Percentiles rank a stretch among this genome's conserved stretches.
These are phyloP conservation scores for Flaveria sonorensis DNA, from an alignment of 129 eudicot genomes.

Conservation along the genomic window DNA sequence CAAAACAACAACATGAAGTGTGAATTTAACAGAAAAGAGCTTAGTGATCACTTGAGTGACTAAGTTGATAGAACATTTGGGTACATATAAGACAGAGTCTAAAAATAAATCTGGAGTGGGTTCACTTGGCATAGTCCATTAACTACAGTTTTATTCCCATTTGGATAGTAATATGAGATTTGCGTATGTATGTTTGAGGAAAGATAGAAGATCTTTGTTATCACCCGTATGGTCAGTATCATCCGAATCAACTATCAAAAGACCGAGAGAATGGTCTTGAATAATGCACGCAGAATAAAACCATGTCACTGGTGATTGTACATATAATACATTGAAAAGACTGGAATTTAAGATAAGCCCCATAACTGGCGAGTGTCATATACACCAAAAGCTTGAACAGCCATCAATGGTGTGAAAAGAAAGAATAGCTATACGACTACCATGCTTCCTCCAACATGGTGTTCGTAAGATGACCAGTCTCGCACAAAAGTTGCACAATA, in stretches of 20 bases:
- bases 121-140: background rate
- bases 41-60: background rate
- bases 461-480: no score
- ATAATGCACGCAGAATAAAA: background rate
- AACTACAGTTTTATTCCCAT: slow-evolving; percentile 1
- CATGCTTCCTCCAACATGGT: no score
- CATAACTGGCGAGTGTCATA: background rate
- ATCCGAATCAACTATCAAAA: background rate
- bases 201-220: background rate
- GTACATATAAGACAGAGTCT: background rate
- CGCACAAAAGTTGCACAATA: no score
- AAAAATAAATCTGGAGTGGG: background rate
- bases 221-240: background rate
- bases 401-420: no score
- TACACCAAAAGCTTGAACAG: no score
- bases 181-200: background rate
- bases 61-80: background rate
- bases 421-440: no score
- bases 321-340: background rate
- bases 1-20: background rate
- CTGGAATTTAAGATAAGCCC: background rate
- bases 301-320: background rate
- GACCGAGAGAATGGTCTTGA: background rate
- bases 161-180: background rate
- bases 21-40: background rate